phyloP scores from a whole-genome alignment of 768 basidiomycete species.

The Phlebiopsis flavidoalba region DNA sequence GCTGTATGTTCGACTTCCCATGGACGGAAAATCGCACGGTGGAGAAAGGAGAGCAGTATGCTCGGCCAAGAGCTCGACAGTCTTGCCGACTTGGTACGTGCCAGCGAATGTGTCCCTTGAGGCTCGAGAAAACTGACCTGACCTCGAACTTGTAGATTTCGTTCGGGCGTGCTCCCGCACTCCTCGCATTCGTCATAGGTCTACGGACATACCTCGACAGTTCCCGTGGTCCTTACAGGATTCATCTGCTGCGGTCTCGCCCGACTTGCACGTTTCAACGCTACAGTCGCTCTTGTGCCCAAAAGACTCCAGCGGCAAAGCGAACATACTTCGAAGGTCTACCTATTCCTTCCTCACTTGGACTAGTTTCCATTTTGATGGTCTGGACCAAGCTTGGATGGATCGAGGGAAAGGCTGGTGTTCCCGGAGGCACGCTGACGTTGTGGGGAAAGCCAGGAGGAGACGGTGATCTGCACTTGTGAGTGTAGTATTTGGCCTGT shows the following conservation, averaged over 20 bases:
- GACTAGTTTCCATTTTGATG: constrained; percentile 70
- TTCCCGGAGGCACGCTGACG: constrained; percentile 70
- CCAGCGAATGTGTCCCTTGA: not conserved
- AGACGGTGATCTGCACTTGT: constrained; percentile 82
- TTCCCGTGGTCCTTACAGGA: constrained; percentile 72
- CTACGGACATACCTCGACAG: constrained; percentile 90
- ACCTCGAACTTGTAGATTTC: constrained; percentile 60
- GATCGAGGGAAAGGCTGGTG: constrained; percentile 72
- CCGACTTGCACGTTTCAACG: constrained; percentile 96
- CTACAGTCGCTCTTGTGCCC: constrained; percentile 91
- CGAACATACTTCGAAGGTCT: constrained; percentile 96
- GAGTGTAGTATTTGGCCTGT: constrained; percentile 70
- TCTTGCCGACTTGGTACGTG: constrained; percentile 85
- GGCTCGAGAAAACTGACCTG: not conserved
- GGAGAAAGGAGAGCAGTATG: constrained; percentile 94
- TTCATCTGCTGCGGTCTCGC: constrained; percentile 98
- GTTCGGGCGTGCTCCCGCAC: constrained; percentile 97
- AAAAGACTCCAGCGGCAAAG: constrained; percentile 83
- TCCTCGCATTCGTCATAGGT: constrained; percentile 87
- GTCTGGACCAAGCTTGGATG: constrained; percentile 83
- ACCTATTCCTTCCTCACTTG: constrained; percentile 89
- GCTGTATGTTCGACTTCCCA: constrained; percentile 96
- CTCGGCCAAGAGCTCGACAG: constrained; percentile 97
- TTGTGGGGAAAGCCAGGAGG: constrained; percentile 70
- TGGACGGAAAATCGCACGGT: constrained; percentile 96